phyloP scores from a whole-genome alignment of 2,329 filamentous ascomycete species.

The Ophiostoma himal-ulmi region DNA sequence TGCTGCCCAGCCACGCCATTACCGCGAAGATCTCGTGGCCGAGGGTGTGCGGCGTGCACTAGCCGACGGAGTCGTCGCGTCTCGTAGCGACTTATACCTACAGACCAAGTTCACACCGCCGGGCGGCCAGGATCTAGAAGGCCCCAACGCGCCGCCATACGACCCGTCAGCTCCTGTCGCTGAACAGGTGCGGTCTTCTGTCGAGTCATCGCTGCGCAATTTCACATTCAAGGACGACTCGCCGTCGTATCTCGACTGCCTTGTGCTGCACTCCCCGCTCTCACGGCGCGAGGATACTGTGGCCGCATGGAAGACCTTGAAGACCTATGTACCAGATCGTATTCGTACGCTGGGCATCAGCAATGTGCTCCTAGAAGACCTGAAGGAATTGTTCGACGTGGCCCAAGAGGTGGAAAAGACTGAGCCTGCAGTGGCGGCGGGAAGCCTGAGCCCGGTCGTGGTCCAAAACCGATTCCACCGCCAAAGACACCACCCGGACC shows the following conservation, averaged over 20 bases:
- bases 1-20: slow-evolving; percentile 71
- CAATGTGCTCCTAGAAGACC: slow-evolving; percentile 57
- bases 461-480: slow-evolving; percentile 71
- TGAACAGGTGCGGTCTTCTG: slow-evolving; percentile 61
- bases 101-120: slow-evolving; percentile 79
- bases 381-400: slow-evolving; percentile 46
- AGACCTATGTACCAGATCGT: slow-evolving; percentile 57
- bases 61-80: slow-evolving; percentile 48
- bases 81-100: slow-evolving; percentile 56
- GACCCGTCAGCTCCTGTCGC: slow-evolving; percentile 50
- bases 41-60: slow-evolving; percentile 60
- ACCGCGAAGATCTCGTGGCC: slow-evolving; percentile 66
- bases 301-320: slow-evolving; percentile 60
- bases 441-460: slow-evolving; percentile 45
- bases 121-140: slow-evolving; percentile 51
- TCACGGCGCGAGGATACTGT: slow-evolving; percentile 44
- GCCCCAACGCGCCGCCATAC: slow-evolving; percentile 53
- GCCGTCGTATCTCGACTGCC: slow-evolving; percentile 57
- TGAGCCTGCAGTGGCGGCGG: not conserved
- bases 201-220: slow-evolving; percentile 60
- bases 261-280: slow-evolving; percentile 64
- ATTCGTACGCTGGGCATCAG: slow-evolving; percentile 69
- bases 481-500: slow-evolving; percentile 38
- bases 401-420: slow-evolving; percentile 14
- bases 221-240: slow-evolving; percentile 38